These are phyloP conservation scores for Candida sp. DNA, from an alignment of 1,139 yeast species.

Conservation along the genomic window DNA sequence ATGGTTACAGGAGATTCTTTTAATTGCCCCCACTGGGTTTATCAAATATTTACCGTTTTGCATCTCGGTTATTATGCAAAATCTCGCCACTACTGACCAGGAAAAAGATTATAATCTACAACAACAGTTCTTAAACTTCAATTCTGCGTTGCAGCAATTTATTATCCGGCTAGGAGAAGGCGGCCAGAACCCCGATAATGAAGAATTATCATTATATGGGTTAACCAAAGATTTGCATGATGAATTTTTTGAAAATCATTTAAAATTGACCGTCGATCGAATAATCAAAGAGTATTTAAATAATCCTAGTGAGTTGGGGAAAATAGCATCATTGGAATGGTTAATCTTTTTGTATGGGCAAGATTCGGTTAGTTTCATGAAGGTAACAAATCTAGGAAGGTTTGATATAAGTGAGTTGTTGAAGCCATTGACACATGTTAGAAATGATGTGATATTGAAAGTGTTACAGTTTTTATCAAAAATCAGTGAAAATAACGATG, in stretches of 20 bases:
- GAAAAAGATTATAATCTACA: slow-evolving; percentile 39
- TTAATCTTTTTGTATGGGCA: slow-evolving; percentile 72
- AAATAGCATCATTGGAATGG: slow-evolving; percentile 91
- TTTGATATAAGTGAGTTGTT: slow-evolving; percentile 73
- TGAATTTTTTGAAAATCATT: slow-evolving; percentile 38
- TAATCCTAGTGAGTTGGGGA: slow-evolving; percentile 64
- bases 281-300: slow-evolving; percentile 37
- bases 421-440: slow-evolving; percentile 81
- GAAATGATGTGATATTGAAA: slow-evolving; percentile 78
- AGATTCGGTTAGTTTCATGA: slow-evolving; percentile 61
- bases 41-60: slow-evolving; percentile 54
- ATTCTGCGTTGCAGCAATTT: slow-evolving; percentile 30
- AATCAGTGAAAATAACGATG: slow-evolving; percentile 78
- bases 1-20: slow-evolving; percentile 79
- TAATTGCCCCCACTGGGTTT: slow-evolving; percentile 74
- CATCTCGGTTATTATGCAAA: slow-evolving; percentile 34
- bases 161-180: slow-evolving; percentile 25
- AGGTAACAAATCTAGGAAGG: slow-evolving; percentile 37
- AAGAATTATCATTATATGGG: slow-evolving; percentile 19
- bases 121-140: slow-evolving; percentile 35
- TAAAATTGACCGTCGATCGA: slow-evolving; percentile 30
- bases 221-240: slow-evolving; percentile 38
- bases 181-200: slow-evolving; percentile 2
- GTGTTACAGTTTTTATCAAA: slow-evolving; percentile 77
- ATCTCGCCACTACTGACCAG: slow-evolving; percentile 34